Evolutionary conservation across 257 asterid species (phyloP).

Genomic region (Penstemon davidsonii): DNA sequence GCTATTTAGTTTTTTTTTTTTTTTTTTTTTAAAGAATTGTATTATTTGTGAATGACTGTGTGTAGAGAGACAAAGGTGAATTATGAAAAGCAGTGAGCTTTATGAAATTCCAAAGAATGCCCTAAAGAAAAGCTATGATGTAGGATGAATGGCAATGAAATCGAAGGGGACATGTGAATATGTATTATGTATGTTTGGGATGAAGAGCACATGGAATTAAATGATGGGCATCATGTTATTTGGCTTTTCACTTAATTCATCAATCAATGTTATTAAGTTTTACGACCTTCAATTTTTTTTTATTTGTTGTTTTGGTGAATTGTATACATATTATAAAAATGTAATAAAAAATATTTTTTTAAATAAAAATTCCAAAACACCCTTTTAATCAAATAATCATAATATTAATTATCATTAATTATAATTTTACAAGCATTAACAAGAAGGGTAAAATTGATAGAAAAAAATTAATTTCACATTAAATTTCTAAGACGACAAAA

Average conservation of each 20-base stretch:
- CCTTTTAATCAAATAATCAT: too few relatives aligned
- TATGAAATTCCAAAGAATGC: constrained; percentile 39
- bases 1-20: neutral
- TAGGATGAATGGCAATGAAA: constrained; percentile 28
- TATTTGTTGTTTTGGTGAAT: neutral
- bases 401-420: too few relatives aligned
- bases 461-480: too few relatives aligned
- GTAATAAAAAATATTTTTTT: too few relatives aligned
- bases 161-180: neutral
- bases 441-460: too few relatives aligned
- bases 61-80: constrained; percentile 28
- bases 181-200: constrained; percentile 49
- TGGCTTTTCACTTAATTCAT: constrained; percentile 25
- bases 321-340: too few relatives aligned
- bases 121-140: constrained; percentile 37
- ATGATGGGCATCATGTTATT: constrained; percentile 50
- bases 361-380: too few relatives aligned
- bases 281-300: neutral
- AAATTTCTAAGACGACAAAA: too few relatives aligned
- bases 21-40: neutral
- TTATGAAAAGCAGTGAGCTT: constrained; percentile 20
- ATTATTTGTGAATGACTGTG: neutral
- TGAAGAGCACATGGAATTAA: constrained; percentile 68
- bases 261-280: constrained; percentile 20
- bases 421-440: too few relatives aligned